These are phyloP conservation scores for Cytidiella melzeri DNA, from an alignment of 768 basidiomycete genomes.

Conservation along the genomic window DNA sequence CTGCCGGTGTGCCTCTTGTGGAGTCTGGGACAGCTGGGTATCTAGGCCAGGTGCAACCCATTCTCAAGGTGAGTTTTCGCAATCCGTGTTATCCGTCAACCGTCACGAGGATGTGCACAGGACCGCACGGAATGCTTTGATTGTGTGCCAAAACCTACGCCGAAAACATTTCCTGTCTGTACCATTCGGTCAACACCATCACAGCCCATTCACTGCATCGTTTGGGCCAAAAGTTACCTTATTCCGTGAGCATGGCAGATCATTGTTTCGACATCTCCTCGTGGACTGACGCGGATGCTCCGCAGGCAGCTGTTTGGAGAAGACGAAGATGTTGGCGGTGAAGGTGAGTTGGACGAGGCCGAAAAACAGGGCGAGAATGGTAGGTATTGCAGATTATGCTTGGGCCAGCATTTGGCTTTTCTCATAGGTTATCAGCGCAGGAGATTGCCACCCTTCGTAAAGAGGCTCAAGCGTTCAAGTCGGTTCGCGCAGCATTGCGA, in stretches of 20 bases:
- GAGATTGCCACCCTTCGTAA: constrained; percentile 88
- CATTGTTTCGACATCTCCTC: too few species aligned
- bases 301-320: constrained; percentile 89
- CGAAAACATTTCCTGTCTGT: constrained; percentile 95
- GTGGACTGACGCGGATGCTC: too few species aligned
- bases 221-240: constrained; percentile 98
- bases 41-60: constrained; percentile 92
- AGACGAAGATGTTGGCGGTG: constrained; percentile 63
- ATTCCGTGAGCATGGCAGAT: constrained; percentile 56
- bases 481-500: constrained; percentile 68
- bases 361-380: constrained; percentile 93
- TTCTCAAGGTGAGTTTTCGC: constrained; percentile 53
- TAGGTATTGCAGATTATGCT: constrained; percentile 25
- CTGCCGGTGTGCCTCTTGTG: constrained; percentile 82
- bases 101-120: too few species aligned
- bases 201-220: constrained; percentile 97
- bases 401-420: neutral
- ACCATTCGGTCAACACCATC: constrained; percentile 96
- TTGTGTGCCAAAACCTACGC: constrained; percentile 87
- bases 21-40: constrained; percentile 98
- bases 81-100: neutral
- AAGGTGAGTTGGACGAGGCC: constrained; percentile 82
- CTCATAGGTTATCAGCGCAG: constrained; percentile 44
- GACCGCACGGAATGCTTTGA: constrained; percentile 93
- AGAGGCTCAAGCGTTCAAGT: constrained; percentile 83